These are phyloP conservation scores for Fusarium cyanostomum DNA, from an alignment of 2,329 filamentous ascomycete species.

Conservation along the genomic window DNA sequence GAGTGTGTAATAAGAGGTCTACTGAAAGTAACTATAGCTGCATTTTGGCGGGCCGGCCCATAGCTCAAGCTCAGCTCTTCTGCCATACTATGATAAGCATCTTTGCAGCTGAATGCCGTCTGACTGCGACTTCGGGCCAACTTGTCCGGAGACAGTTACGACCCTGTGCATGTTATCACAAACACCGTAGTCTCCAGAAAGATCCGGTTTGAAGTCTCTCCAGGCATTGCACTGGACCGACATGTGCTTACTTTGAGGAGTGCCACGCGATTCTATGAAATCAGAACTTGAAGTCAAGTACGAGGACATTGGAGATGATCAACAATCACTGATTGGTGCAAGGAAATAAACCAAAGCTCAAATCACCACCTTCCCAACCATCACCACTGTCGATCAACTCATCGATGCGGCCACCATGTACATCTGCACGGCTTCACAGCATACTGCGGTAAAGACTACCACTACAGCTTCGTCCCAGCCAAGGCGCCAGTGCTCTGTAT, in stretches of 20 bases:
- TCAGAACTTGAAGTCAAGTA: slow-evolving; percentile 22
- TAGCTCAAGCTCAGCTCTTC: too few relatives aligned
- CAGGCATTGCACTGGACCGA: not conserved
- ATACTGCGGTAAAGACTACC: slow-evolving; percentile 31
- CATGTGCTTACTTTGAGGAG: slow-evolving; percentile 13
- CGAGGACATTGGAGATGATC: not conserved
- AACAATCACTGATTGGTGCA: slow-evolving; percentile 8
- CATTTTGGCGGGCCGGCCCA: too few relatives aligned
- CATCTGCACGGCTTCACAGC: slow-evolving; percentile 29
- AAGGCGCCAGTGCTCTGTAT: slow-evolving; percentile 29
- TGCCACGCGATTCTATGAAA: slow-evolving; percentile 22
- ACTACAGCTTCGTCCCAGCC: slow-evolving; percentile 29
- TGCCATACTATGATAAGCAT: too few relatives aligned
- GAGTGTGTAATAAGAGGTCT: not conserved
- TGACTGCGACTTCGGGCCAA: too few relatives aligned
- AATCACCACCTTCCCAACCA: slow-evolving; percentile 19
- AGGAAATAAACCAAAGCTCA: slow-evolving; percentile 22
- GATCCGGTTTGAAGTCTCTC: too few relatives aligned
- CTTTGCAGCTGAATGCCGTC: too few relatives aligned
- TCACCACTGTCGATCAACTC: slow-evolving; percentile 26
- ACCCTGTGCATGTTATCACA: too few relatives aligned
- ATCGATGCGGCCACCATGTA: slow-evolving; percentile 33
- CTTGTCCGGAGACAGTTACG: too few relatives aligned
- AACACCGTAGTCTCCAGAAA: not conserved
- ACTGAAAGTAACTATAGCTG: too few relatives aligned